Evolutionary conservation across 805 yeast genomes (phyloP), one percentile per base, ranked within the genome.

Genomic region (Candida yuanshanica): DNA sequence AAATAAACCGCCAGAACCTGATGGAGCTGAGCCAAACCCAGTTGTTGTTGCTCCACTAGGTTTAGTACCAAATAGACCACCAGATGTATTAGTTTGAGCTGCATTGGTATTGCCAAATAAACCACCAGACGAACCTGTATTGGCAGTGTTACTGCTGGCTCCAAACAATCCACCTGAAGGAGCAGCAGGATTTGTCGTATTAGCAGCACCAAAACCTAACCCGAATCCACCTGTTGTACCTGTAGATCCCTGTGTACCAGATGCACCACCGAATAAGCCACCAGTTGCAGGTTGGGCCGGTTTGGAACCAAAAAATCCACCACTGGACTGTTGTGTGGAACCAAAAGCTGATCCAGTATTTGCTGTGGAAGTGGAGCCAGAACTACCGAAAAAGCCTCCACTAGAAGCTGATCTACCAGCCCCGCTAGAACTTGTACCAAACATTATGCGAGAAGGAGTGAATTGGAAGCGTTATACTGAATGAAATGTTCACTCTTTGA

Each of bases 91-190:
- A 16, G 33, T 13, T 16, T n/a, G n/a, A 14, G 33, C 33, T 31
- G 33, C 53, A 6, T 60, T 42, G 24, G 55, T 45, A 26, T 52
- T 48, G 43, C 57, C 63, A 62, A 74, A 68, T 16, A 65, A 49
- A 1, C 66, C 62, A 22, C 52, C 39, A 26, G 52, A 35, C 7
- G 45, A 23, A 17, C 36, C 29, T 34, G 43, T 44, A 20, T 39
- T 53, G 35, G 42, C 47, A 12, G 37, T 48, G 21, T 22, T 37
- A 36, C 59, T 58, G 16, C 60, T 41, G 7, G 44, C 21, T 11
- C 74, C 74, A 52, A 67, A 70, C 38, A 62, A 51, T 5, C 62
- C 56, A 17, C 58, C 47, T 32, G 46, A 32, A 25, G 42, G 22
- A 11, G 27, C 17, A 17, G 23, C 23, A 20, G n/a, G n/a, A n/a